Percentiles rank a stretch among this genome's conserved stretches.
phyloP scores from a whole-genome alignment of 1,139 yeast species.

The Taiozyma sp. region DNA sequence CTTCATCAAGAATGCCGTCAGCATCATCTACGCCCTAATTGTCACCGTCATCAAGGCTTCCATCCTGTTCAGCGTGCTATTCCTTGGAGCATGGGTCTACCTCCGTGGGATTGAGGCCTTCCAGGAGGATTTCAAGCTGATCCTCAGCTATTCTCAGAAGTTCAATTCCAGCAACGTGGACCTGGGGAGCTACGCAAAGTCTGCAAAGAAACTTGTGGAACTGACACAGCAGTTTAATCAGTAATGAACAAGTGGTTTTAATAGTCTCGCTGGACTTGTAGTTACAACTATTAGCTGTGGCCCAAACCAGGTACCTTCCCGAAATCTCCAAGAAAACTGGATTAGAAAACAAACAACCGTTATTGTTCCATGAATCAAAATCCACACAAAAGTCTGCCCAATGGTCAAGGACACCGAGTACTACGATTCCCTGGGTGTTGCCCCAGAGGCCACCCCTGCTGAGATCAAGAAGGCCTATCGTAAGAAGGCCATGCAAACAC shows the following conservation, averaged over 20 bases:
- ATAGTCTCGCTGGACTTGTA: too few relatives aligned
- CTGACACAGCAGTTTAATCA: background rate
- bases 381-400: too few relatives aligned
- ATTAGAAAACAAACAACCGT: background rate
- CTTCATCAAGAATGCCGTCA: constrained; percentile 17
- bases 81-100: constrained; percentile 16
- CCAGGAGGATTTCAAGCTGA: constrained; percentile 8
- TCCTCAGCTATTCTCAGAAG: constrained; percentile 5
- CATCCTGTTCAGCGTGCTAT: constrained; percentile 6
- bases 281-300: too few relatives aligned
- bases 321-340: background rate
- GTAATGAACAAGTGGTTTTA: background rate
- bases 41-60: constrained; percentile 13
- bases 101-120: constrained; percentile 18
- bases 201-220: background rate
- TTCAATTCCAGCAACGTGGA: constrained; percentile 1
- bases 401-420: constrained; percentile 96
- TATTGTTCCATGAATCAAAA: too few relatives aligned
- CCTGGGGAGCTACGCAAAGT: background rate
- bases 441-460: constrained; percentile 66
- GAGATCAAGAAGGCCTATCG: constrained; percentile 94
- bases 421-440: constrained; percentile 72
- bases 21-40: constrained; percentile 15
- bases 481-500: constrained; percentile 80
- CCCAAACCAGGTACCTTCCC: background rate